Percentiles rank a stretch among this genome's conserved stretches.
Conservation (phyloP, 2,329 filamentous ascomycete genomes). For the Ceratocystis cacaofunesta region DNA sequence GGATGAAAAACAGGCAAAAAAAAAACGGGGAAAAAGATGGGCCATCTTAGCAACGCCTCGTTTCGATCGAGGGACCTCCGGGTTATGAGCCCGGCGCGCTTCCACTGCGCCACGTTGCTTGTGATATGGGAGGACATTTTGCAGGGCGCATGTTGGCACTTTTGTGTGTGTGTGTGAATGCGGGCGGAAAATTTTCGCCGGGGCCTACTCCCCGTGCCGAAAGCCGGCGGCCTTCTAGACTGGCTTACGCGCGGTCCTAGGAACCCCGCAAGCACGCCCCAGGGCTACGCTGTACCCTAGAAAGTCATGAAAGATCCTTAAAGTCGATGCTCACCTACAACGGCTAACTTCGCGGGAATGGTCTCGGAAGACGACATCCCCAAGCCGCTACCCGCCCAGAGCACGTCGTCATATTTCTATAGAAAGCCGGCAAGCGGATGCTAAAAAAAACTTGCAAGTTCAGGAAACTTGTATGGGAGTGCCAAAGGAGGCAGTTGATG, state of each 20-base stretch:
- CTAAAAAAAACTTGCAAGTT: neutral
- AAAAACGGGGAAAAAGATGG: slow-evolving; percentile 19
- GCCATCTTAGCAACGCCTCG: slow-evolving; percentile 16
- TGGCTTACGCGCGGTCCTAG: no score
- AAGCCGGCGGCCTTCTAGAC: neutral
- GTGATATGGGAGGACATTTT: neutral
- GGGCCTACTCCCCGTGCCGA: neutral
- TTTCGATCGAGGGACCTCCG: slow-evolving; percentile 16
- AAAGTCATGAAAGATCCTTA: no score
- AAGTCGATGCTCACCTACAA: neutral
- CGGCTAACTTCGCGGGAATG: neutral
- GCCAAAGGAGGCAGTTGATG: no score
- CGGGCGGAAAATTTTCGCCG: neutral
- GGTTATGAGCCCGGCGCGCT: slow-evolving; percentile 11
- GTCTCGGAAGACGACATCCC: neutral
- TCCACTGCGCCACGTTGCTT: slow-evolving; percentile 18
- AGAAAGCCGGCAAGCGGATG: neutral
- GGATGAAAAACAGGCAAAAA: neutral
- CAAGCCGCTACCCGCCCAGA: no score
- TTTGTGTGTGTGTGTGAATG: neutral
- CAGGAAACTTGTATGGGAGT: no score
- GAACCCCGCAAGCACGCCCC: neutral
- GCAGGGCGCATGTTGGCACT: neutral
- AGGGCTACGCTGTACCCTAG: neutral
- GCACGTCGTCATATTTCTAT: no score